These are phyloP conservation scores for Prunus campanulata DNA, from an alignment of 306 rosid species.

Conservation along the genomic window DNA sequence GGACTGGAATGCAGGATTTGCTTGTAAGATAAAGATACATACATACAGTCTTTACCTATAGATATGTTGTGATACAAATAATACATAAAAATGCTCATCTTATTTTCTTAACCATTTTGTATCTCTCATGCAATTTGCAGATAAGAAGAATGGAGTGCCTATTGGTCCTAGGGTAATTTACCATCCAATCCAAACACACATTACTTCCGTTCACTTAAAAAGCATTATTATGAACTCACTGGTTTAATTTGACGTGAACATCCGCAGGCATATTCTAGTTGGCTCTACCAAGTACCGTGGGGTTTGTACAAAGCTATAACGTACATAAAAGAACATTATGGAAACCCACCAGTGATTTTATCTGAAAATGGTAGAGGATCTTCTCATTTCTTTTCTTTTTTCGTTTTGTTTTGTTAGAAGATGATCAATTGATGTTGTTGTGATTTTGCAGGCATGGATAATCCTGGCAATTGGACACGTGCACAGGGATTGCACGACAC, in stretches of 20 bases:
- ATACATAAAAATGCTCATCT: too few species aligned
- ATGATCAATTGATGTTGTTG: background rate
- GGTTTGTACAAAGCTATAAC: slow-evolving; percentile 79
- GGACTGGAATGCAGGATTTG: slow-evolving; percentile 86
- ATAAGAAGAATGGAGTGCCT: slow-evolving; percentile 71
- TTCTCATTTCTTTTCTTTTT: background rate
- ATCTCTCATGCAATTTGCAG: slow-evolving; percentile 39
- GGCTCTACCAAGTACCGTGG: slow-evolving; percentile 98
- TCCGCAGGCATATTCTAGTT: slow-evolving; percentile 69
- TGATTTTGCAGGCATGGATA: slow-evolving; percentile 69
- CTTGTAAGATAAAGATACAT: slow-evolving; percentile 50
- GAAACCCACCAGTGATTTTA: slow-evolving; percentile 73
- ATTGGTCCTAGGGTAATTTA: slow-evolving; percentile 73
- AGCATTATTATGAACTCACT: background rate
- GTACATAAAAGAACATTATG: slow-evolving; percentile 70
- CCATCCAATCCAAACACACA: background rate
- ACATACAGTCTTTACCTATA: background rate
- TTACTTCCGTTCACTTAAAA: background rate
- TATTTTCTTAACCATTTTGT: background rate
- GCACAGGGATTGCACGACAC: slow-evolving; percentile 61
- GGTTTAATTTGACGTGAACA: background rate
- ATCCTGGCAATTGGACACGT: slow-evolving; percentile 65
- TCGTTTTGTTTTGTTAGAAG: background rate
- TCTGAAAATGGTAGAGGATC: slow-evolving; percentile 72
- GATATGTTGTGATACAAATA: background rate